Evolutionary conservation across 768 basidiomycete genomes (phyloP), one percentile per base, ranked within the genome.

Genomic region (Sutorius australiensis): DNA sequence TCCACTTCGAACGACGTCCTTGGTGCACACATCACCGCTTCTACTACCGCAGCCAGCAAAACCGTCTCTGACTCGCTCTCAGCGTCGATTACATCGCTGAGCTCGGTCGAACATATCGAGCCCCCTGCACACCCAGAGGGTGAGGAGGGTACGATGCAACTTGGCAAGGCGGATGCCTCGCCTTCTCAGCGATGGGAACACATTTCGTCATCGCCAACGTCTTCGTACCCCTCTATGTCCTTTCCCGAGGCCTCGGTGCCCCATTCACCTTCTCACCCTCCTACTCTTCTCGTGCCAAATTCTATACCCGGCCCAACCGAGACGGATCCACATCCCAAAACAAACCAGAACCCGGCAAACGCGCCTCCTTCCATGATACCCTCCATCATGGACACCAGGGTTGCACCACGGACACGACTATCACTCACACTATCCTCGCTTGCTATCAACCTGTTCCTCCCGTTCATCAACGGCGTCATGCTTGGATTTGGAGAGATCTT

Each of bases 401-500:
- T 92, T 44, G 81, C 87, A 34, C 75, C 75, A 46, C 80, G 80
- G 56, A 86, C 88, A 31, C 84, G 90, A 47, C 62, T 81, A 42
- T 81, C 79, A 37, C 88, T 91, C 9, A 67, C 90, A 47, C 69
- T 86, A 49, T 84, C 89, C 14, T 83, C 87, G 21, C 67, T 93
- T 57, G 87, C 87, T 27, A 89, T 95, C 66, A 95, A 95, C 67
- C 67, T 95, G 56, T 66, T 89, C 1, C 77, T 95, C 36, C 92
- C 92, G 0, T 95, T 95, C 68, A 80, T 95, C 9, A 95, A 95
- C 58, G 93, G 92, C 17, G 89, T 95, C 53, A 95, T 95, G 92
- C 82, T 94, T 46, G 92, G 92, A n/a, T 94, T 95, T 65, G 92
- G 92, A 37, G 93, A 95, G 70, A 88, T 95, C 46, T 92, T 94